Base-by-base conservation (phyloP, 1,284 basidiomycete genomes). In the Heterobasidion parviporum region DNA sequence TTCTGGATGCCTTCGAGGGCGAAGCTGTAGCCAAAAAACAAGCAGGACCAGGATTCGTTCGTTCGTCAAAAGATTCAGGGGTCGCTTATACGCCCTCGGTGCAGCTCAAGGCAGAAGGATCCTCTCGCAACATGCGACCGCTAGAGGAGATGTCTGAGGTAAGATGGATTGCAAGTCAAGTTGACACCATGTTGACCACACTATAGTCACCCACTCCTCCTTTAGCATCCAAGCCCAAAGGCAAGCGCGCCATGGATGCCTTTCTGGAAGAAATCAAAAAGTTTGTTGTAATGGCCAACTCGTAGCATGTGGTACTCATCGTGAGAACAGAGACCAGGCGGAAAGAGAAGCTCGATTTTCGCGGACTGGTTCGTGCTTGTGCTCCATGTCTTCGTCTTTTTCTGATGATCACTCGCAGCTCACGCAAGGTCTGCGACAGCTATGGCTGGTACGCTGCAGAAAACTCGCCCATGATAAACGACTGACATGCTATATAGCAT, bases 241-340 rank as follows among this genome's bases (percentile, higher is more conserved):
- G 94, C 7, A 94, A 92, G 68, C 82, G 94, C 50, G 92, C 89
- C 0, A 97, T 97, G 92, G 94, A 96, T 68, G 73, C 84, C 2
- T 98, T 97, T 67, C 74, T 97, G 50, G 92, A 95, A 64, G 93
- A 96, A 70, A 91, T 97, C 60, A 98, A 97, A 71, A 82, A 82
- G 94, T 90, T 48, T n/a, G 51, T 49, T n/a, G 3, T 35, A 45
- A 26, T 26, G 26, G 26, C 26, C 4, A 6, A 26, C 26, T 26
- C 26, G 26, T 6, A 6, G 26, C 26, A 26, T 26, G 26, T 54
- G 36, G 56, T 46, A 41, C 33, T 12, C 0, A 16, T 49, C 18
- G 12, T 53, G 48, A 4, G 43, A 33, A 18, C 59, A 97, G 94
- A 66, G 94, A 98, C 54, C 94, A 98, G 70, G 90, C 90, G 14